Percentiles rank a stretch among this genome's conserved stretches.
Evolutionary conservation across 139 green algal species (phyloP).

Genomic region (Micromonas commoda): DNA sequence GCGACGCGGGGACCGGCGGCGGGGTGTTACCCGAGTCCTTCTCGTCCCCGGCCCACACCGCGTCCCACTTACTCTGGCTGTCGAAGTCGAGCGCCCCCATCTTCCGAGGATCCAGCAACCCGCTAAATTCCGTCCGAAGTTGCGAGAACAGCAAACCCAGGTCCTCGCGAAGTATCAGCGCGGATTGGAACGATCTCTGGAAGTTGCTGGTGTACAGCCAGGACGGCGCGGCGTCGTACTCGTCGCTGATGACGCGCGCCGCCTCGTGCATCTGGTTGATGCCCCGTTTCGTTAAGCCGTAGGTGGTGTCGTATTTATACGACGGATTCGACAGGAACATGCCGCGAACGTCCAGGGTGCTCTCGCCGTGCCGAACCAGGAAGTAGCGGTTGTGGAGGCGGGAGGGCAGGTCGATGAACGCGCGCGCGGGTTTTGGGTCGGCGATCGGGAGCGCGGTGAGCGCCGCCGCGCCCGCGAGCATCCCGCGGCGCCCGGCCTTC

Average conservation of each 20-base stretch:
- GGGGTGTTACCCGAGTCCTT: conserved; percentile 13
- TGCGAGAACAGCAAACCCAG: conserved; percentile 23
- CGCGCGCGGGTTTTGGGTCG: not conserved
- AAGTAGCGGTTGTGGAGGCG: conserved; percentile 32
- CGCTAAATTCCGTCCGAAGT: conserved; percentile 28
- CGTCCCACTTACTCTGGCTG: not conserved
- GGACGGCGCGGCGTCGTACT: conserved; percentile 17
- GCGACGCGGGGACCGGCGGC: conserved; percentile 8
- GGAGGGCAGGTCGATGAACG: conserved; percentile 24
- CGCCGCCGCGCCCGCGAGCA: not conserved
- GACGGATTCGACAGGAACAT: conserved; percentile 15
- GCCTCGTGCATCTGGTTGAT: conserved; percentile 23
- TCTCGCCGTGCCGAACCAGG: conserved; percentile 29
- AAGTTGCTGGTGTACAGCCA: conserved; percentile 35
- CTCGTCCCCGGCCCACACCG: conserved; percentile 18
- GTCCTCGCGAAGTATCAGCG: conserved; percentile 25
- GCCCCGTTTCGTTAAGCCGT: conserved; percentile 15
- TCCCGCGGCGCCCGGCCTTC: not conserved
- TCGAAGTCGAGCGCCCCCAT: conserved; percentile 22
- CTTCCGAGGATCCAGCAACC: conserved; percentile 30
- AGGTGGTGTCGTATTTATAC: conserved; percentile 30
- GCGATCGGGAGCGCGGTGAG: not conserved
- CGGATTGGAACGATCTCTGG: conserved; percentile 21
- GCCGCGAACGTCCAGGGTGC: conserved; percentile 1
- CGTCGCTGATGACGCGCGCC: not conserved